phyloP scores from a whole-genome alignment of 345 rosid genomes.

The Carallia brachiata region DNA sequence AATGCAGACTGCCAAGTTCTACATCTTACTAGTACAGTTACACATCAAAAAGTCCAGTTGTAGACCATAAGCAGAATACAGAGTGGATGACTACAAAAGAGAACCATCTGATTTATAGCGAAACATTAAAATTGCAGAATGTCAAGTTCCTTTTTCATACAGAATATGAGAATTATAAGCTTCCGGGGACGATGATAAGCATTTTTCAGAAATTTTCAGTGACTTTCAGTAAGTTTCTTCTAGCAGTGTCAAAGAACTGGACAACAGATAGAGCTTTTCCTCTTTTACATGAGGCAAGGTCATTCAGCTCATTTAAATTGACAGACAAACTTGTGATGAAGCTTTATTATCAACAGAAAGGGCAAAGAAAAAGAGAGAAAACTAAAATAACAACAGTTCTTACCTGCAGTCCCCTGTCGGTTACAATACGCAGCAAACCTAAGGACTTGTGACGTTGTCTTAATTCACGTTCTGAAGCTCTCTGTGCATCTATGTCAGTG shows the following conservation, averaged over 20 bases:
- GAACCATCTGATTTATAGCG: background rate
- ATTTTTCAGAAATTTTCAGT: no score
- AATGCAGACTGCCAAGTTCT: background rate
- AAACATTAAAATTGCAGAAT: background rate
- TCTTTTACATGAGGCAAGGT: no score
- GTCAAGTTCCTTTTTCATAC: background rate
- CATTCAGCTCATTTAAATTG: no score
- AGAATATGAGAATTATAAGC: background rate
- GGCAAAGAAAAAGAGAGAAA: background rate
- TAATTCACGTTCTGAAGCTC: constrained; percentile 70
- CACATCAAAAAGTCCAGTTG: background rate
- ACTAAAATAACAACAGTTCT: constrained; percentile 5
- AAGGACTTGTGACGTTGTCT: constrained; percentile 76
- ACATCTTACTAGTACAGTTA: background rate
- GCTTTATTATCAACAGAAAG: background rate
- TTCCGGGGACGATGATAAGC: no score
- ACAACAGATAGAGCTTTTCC: no score
- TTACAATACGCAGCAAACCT: constrained; percentile 61
- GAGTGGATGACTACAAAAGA: background rate
- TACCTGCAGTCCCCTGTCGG: constrained; percentile 89
- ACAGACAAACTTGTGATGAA: background rate
- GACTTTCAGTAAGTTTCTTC: no score
- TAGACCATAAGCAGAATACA: background rate
- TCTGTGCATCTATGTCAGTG: constrained; percentile 68
- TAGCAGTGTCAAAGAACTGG: no score